These are phyloP conservation scores for Malus asiatica DNA, from an alignment of 306 rosid genomes.

Conservation along the genomic window DNA sequence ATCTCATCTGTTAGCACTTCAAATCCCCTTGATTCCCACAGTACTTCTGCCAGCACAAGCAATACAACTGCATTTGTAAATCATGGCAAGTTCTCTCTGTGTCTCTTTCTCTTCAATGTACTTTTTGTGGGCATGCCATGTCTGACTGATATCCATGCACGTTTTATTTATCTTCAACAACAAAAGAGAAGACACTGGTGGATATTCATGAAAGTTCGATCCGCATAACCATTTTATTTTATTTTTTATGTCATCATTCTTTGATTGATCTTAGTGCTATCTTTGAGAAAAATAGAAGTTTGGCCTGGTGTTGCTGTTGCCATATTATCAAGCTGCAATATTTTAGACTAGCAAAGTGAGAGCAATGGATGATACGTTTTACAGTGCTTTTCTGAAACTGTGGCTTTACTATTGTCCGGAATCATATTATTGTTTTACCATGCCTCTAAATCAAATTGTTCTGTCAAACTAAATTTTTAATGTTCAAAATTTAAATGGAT, in stretches of 20 bases:
- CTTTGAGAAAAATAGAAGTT: neutral
- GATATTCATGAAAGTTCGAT: neutral
- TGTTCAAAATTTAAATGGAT: conserved; percentile 11
- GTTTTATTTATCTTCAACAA: neutral
- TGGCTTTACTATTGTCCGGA: neutral
- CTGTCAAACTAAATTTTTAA: neutral
- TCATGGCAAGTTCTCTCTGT: conserved; percentile 50
- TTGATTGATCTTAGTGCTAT: neutral
- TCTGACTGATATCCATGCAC: neutral
- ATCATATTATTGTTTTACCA: neutral
- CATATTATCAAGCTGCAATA: neutral
- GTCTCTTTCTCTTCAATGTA: neutral
- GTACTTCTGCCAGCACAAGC: conserved; percentile 35
- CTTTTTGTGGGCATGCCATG: neutral
- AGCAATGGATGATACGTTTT: neutral
- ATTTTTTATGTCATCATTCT: neutral
- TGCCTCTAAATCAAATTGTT: neutral
- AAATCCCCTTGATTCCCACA: conserved; percentile 37
- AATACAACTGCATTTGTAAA: conserved; percentile 60
- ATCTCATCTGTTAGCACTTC: conserved; percentile 29
- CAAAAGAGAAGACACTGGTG: neutral
- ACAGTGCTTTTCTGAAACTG: neutral
- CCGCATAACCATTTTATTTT: neutral
- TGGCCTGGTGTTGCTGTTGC: neutral
- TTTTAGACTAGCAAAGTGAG: neutral